Conservation (phyloP, 768 basidiomycete genomes). For the Sarcomyxa edulis region DNA sequence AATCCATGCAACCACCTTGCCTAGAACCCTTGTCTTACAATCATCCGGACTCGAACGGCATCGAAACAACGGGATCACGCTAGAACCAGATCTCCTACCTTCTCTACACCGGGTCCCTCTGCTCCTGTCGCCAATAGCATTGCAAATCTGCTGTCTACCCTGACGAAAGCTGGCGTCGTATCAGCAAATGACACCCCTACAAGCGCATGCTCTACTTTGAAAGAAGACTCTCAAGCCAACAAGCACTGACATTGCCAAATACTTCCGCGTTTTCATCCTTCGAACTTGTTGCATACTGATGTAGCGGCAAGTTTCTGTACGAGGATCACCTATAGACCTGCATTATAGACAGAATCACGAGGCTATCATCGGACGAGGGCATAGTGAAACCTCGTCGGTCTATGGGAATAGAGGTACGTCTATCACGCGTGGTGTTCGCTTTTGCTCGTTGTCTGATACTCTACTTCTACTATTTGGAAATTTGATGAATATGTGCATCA, state of each 20-base stretch:
- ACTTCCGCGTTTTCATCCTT: conserved; percentile 15
- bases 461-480: conserved; percentile 50
- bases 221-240: conserved; percentile 53
- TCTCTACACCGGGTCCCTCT: conserved; percentile 21
- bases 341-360: conserved; percentile 93
- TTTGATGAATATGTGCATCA: conserved; percentile 55
- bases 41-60: too few relatives aligned
- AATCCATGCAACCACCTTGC: too few relatives aligned
- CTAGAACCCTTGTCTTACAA: too few relatives aligned
- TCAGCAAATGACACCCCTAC: conserved; percentile 46
- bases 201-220: conserved; percentile 38
- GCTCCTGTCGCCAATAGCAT: conserved; percentile 36
- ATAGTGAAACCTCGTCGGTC: conserved; percentile 93
- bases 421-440: conserved; percentile 1
- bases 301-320: conserved; percentile 63
- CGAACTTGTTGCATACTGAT: conserved; percentile 3
- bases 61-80: too few relatives aligned
- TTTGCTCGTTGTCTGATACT: neutral
- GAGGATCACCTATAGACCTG: conserved; percentile 92
- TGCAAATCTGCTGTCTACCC: conserved; percentile 55
- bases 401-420: conserved; percentile 71
- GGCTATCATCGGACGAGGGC: conserved; percentile 74
- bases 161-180: conserved; percentile 76
- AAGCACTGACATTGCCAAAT: conserved; percentile 72
- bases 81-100: too few relatives aligned